A percentile compares a stretch with the other conserved stretches of the same genome.
These are phyloP conservation scores for Westerdykella sp. DNA, from an alignment of 2,329 filamentous ascomycete species.

Conservation along the genomic window DNA sequence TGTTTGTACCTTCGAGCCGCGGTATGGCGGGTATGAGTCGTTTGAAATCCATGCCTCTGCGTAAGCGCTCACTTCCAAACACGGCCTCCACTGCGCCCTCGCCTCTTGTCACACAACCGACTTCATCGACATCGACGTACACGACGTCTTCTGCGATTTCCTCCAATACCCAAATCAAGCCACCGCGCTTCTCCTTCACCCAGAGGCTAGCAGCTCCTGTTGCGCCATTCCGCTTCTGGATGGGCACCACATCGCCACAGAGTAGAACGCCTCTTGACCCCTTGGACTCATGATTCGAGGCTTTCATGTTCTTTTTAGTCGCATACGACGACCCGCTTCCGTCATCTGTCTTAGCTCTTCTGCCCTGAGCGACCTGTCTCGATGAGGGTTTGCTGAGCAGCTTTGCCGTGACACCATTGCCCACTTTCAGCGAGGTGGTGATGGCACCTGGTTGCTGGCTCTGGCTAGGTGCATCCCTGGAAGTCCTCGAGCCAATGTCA, in stretches of 20 bases:
- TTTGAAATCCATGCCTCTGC: conserved; percentile 66
- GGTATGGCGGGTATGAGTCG: conserved; percentile 77
- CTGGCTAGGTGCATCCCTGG: conserved; percentile 20
- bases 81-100: conserved; percentile 76
- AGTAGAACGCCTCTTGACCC: conserved; percentile 84
- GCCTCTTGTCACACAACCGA: conserved; percentile 64
- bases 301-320: conserved; percentile 46
- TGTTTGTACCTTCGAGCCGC: conserved; percentile 64
- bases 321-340: conserved; percentile 46
- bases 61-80: conserved; percentile 68
- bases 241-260: conserved; percentile 96
- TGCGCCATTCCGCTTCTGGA: conserved; percentile 88
- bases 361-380: conserved; percentile 46
- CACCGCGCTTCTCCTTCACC: conserved; percentile 95
- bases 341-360: conserved; percentile 60
- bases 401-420: conserved; percentile 80
- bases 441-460: conserved; percentile 32
- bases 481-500: conserved; percentile 44
- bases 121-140: conserved; percentile 67
- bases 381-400: conserved; percentile 76
- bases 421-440: conserved; percentile 53
- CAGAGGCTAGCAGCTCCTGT: conserved; percentile 91
- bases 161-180: conserved; percentile 94
- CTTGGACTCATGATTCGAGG: conserved; percentile 60
- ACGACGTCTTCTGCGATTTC: conserved; percentile 95